Evolutionary conservation across 108 stramenopile species (phyloP), one percentile per base, ranked within the genome.

Genomic region (Craspedostauros australis): DNA sequence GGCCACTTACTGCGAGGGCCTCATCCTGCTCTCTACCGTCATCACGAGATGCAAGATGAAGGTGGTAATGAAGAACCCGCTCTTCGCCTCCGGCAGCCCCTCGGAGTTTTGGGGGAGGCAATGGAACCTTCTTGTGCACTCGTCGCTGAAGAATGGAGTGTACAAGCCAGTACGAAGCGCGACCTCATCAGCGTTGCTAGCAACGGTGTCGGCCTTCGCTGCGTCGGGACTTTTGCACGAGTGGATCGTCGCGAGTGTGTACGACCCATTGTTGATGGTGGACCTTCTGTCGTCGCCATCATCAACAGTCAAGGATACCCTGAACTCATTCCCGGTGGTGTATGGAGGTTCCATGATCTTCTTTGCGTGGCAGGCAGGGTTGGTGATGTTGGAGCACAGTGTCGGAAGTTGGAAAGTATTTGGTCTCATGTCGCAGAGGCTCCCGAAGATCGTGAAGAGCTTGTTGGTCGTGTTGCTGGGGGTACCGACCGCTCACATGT

Each of bases 151-250:
- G 40, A 47, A 75, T 20, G 82, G 83, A 11, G 68, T 88, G 7
- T 88, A 76, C 50, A 82, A 80, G 29, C 82, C 87, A 14, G 43
- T 76, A 2, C 48, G 80, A 12, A 68, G 50, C 22, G 39, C 52
- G 14, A 20, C 43, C 9, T 60, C 50, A 29, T 47, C 65, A 7
- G 19, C 31, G 4, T 18, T 32, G 9, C 4, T 55, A 5, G 82
- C 82, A 3, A 62, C 73, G 4, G n/a, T 75, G 21, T 42, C 64
- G 12, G 66, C 80, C 1, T 88, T 88, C 52, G 15, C 84, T 12
- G 78, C 79, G 9, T 75, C 72, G 18, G 87, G 87, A 2, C 21
- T 72, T 2, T 82, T 88, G 62, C 87, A 88, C 57, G 87, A 88
- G 42, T 86, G 75, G 72, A 12, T 86, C 5, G 49, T 78, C 1